Percentiles rank a stretch among this genome's conserved stretches.
Conservation (phyloP, 202 grass and related monocot species). For the Zizania palustris region DNA sequence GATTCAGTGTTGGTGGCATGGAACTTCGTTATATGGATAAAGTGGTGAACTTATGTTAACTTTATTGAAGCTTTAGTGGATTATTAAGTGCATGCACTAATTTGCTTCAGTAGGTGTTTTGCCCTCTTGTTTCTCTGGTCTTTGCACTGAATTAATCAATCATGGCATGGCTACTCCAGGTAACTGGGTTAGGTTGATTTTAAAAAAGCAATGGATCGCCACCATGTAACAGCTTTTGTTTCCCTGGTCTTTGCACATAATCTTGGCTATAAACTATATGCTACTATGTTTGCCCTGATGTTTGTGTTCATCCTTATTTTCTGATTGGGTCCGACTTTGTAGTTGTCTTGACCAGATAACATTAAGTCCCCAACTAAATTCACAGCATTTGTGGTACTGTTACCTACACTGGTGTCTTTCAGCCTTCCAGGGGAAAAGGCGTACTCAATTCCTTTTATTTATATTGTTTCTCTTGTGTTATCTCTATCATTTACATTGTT, state of each 20-base stretch:
- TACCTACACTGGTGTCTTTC: conserved; percentile 6
- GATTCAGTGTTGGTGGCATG: conserved; percentile 10
- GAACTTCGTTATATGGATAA: not conserved
- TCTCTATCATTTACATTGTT: conserved; percentile 9
- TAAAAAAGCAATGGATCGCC: too few species aligned
- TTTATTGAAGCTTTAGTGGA: not conserved
- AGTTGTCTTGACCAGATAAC: not conserved
- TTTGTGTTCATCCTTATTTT: conserved; percentile 6
- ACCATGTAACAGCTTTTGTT: not conserved
- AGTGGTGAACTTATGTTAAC: conserved; percentile 19
- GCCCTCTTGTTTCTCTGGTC: not conserved
- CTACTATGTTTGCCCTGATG: not conserved
- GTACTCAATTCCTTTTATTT: not conserved
- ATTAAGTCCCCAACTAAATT: not conserved
- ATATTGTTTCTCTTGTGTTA: conserved; percentile 6
- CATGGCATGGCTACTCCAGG: not conserved
- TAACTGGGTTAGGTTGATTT: too few species aligned
- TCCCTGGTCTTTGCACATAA: not conserved
- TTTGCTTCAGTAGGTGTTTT: conserved; percentile 17
- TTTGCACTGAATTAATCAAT: conserved; percentile 8
- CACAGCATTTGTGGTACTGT: conserved; percentile 8
- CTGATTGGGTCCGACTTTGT: not conserved
- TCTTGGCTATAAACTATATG: not conserved
- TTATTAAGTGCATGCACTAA: conserved; percentile 24
- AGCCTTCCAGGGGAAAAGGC: not conserved